Conservation (phyloP, 352 stramenopile species). For the Salisapilia sapeloensis region DNA sequence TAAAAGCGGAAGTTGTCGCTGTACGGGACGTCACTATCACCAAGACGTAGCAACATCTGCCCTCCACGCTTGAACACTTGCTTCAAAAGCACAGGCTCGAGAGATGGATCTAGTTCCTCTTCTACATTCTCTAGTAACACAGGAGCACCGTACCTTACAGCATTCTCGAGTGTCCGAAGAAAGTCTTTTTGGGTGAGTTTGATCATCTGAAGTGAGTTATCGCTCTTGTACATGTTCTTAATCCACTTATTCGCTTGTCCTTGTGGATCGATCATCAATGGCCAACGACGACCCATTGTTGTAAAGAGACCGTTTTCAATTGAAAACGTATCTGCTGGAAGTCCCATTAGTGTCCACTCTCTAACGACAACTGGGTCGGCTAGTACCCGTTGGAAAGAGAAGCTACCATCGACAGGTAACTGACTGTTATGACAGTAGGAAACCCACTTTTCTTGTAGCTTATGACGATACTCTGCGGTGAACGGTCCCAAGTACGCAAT, state of each 20-base stretch:
- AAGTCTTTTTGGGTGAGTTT: slow-evolving; percentile 89
- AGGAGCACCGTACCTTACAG: slow-evolving; percentile 80
- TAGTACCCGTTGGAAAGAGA: slow-evolving; percentile 73
- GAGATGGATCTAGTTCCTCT: slow-evolving; percentile 83
- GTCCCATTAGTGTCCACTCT: slow-evolving; percentile 86
- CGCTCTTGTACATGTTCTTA: slow-evolving; percentile 83
- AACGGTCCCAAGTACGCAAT: slow-evolving; percentile 89
- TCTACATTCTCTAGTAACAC: slow-evolving; percentile 91
- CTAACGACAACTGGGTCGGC: slow-evolving; percentile 76
- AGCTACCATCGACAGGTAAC: slow-evolving; percentile 73
- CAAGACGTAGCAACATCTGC: slow-evolving; percentile 77
- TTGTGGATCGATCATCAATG: slow-evolving; percentile 90
- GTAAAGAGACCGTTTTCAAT: slow-evolving; percentile 89
- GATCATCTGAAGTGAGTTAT: slow-evolving; percentile 75
- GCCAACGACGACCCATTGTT: slow-evolving; percentile 81
- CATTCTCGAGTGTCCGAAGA: slow-evolving; percentile 83
- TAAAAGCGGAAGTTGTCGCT: slow-evolving; percentile 87
- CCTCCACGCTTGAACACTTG: slow-evolving; percentile 88
- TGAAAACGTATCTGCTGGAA: slow-evolving; percentile 86
- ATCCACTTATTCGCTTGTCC: slow-evolving; percentile 91
- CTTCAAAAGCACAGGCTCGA: slow-evolving; percentile 87
- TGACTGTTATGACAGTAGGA: slow-evolving; percentile 51
- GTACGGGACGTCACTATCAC: slow-evolving; percentile 87
- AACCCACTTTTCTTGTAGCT: slow-evolving; percentile 78
- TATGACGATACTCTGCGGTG: slow-evolving; percentile 67